phyloP scores from a whole-genome alignment of 495 filamentous ascomycete species.

The Hypoxylon lenormandii region DNA sequence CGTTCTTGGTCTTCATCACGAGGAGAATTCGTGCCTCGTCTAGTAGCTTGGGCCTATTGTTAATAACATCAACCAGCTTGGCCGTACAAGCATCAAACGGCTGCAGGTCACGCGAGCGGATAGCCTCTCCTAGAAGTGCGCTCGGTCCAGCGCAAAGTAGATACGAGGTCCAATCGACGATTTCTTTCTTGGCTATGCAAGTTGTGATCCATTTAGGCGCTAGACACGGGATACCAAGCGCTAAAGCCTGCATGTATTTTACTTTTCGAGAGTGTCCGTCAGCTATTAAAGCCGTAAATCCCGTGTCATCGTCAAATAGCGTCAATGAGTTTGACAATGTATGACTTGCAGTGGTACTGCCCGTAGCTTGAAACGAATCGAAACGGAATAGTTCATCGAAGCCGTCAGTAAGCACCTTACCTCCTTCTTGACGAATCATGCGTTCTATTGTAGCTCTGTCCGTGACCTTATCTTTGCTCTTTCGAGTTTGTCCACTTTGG shows the following conservation, averaged over 20 bases:
- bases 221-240: slow-evolving; percentile 87
- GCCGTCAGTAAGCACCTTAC: slow-evolving; percentile 75
- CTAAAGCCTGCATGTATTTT: slow-evolving; percentile 96
- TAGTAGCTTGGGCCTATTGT: slow-evolving; percentile 70
- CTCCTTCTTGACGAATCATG: slow-evolving; percentile 72
- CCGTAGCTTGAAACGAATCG: slow-evolving; percentile 49
- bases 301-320: slow-evolving; percentile 54
- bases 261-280: slow-evolving; percentile 86
- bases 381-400: slow-evolving; percentile 86
- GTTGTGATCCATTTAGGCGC: slow-evolving; percentile 82
- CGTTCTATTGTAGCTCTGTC: slow-evolving; percentile 60
- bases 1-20: slow-evolving; percentile 74
- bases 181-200: slow-evolving; percentile 68
- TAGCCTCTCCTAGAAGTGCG: slow-evolving; percentile 76
- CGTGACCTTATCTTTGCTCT: slow-evolving; percentile 64
- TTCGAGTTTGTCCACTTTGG: slow-evolving; percentile 62
- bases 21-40: slow-evolving; percentile 76
- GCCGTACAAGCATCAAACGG: slow-evolving; percentile 69
- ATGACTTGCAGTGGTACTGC: slow-evolving; percentile 30
- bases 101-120: slow-evolving; percentile 76
- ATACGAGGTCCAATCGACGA: slow-evolving; percentile 83
- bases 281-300: slow-evolving; percentile 87
- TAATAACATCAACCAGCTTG: slow-evolving; percentile 68
- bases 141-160: slow-evolving; percentile 88
- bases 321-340: slow-evolving; percentile 42